Evolutionary conservation across 306 rosid genomes (phyloP).

Genomic region (Pyrus bretschneideri): DNA sequence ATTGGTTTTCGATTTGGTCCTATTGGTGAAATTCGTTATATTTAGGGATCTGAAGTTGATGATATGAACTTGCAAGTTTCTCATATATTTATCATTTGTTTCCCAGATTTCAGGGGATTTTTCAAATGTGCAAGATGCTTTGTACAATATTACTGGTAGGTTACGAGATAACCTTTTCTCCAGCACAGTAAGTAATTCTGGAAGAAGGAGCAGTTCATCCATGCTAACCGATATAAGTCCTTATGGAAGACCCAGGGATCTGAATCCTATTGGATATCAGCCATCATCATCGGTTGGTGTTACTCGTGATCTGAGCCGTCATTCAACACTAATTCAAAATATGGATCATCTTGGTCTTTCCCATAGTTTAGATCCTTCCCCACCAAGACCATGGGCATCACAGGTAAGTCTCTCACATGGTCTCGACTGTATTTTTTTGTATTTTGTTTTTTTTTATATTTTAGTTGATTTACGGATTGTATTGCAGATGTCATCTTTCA

Average conservation of each 20-base stretch:
- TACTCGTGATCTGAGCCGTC: conserved; percentile 41
- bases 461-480: conserved; percentile 14
- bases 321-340: conserved; percentile 44
- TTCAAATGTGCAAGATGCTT: conserved; percentile 90
- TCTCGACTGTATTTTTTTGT: background rate
- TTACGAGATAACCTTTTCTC: conserved; percentile 75
- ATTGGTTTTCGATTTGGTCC: background rate
- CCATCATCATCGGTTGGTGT: conserved; percentile 28
- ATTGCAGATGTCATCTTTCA: conserved; percentile 48
- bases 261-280: conserved; percentile 38
- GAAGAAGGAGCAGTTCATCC: conserved; percentile 49
- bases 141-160: conserved; percentile 85
- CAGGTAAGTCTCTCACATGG: conserved; percentile 31
- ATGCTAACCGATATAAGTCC: conserved; percentile 52
- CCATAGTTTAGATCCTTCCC: conserved; percentile 61
- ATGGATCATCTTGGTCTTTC: conserved; percentile 49
- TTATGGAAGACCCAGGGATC: conserved; percentile 54
- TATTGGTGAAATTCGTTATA: conserved; percentile 4
- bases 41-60: conserved; percentile 7
- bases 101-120: conserved; percentile 84
- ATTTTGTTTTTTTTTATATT: background rate
- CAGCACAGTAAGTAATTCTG: conserved; percentile 44
- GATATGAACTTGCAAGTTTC: background rate
- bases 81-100: background rate
- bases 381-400: conserved; percentile 68